These are phyloP conservation scores for Trichoderma sp. DNA, from an alignment of 2,329 filamentous ascomycete genomes.

Conservation along the genomic window DNA sequence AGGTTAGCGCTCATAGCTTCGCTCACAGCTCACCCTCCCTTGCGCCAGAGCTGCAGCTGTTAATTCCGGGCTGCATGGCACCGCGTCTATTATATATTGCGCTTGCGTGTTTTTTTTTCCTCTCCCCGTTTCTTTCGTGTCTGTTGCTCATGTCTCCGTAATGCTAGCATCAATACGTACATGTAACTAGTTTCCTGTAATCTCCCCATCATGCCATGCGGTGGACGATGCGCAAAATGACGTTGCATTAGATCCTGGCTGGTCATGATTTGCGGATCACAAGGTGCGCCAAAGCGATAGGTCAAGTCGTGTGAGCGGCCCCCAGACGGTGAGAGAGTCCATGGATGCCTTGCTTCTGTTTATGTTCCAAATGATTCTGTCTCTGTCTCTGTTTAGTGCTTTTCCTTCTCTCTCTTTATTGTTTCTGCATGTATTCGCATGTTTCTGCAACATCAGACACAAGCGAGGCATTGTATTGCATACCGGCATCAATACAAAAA, in stretches of 20 bases:
- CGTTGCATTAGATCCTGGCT: background rate
- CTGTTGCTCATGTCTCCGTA: background rate
- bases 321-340: constrained; percentile 3
- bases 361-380: background rate
- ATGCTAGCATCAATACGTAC: background rate
- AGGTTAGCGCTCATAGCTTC: background rate
- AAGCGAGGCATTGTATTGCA: background rate
- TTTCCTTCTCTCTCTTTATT: background rate
- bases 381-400: background rate
- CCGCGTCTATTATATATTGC: background rate
- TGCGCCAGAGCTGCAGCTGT: background rate
- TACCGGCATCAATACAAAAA: background rate
- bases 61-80: background rate
- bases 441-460: background rate
- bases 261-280: constrained; percentile 17
- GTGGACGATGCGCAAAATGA: constrained; percentile 18
- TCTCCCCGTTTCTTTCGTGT: background rate
- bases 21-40: background rate
- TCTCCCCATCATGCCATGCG: constrained; percentile 2
- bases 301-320: constrained; percentile 13
- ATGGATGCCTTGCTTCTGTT: background rate
- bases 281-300: constrained; percentile 6
- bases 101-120: background rate
- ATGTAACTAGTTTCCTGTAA: background rate
- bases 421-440: background rate